These are phyloP conservation scores for Diplodia seriata DNA, from an alignment of 2,329 filamentous ascomycete species.

Conservation along the genomic window DNA sequence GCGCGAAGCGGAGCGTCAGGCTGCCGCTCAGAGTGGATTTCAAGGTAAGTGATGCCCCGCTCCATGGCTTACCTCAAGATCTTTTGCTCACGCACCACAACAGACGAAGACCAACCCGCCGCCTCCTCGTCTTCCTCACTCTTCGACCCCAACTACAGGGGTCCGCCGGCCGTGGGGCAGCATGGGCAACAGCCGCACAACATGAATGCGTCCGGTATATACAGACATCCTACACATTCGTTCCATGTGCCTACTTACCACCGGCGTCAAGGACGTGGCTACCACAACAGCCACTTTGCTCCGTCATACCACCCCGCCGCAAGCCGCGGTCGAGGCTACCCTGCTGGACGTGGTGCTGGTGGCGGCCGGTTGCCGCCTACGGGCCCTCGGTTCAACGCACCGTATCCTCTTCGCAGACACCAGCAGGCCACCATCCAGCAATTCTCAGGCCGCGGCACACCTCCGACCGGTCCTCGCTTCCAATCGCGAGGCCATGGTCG, in stretches of 20 bases:
- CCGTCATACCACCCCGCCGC: not conserved
- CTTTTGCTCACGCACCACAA: not conserved
- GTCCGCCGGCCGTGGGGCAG: not conserved
- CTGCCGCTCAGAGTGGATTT: not conserved
- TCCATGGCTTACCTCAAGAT: fast-evolving
- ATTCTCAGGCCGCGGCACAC: not conserved
- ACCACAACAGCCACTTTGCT: not conserved
- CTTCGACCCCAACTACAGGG: not conserved
- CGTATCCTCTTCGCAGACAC: not conserved
- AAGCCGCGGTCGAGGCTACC: not conserved
- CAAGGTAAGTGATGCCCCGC: not conserved
- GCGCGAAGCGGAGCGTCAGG: too few species aligned
- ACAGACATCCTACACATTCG: not conserved
- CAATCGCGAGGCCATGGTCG: not conserved
- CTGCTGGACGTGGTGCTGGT: not conserved
- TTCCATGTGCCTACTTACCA: not conserved
- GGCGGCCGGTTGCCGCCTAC: too few species aligned
- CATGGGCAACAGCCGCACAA: not conserved
- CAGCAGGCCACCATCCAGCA: too few species aligned
- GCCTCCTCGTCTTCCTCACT: not conserved
- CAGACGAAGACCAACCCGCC: not conserved
- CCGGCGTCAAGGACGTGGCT: not conserved
- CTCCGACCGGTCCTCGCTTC: not conserved
- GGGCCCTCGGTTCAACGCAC: not conserved
- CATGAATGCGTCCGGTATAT: not conserved